These are phyloP conservation scores for Rhodotorula graminis DNA, from an alignment of 768 basidiomycete genomes.

Conservation along the genomic window DNA sequence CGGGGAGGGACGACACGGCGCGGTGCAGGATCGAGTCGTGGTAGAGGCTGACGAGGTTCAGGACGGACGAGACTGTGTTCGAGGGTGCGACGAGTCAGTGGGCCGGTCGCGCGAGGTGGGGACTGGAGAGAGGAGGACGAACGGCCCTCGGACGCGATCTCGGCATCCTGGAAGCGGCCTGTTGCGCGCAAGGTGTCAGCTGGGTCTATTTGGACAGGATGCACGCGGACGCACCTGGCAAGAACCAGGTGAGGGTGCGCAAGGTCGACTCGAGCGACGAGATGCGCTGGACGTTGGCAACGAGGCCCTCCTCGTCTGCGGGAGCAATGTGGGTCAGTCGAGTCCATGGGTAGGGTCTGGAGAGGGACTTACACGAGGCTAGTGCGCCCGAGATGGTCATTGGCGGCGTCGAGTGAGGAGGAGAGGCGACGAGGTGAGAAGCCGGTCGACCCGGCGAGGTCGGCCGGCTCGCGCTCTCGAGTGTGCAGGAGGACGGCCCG, in stretches of 20 bases:
- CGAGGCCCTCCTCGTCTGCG: slow-evolving; percentile 52
- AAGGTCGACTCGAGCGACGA: slow-evolving; percentile 81
- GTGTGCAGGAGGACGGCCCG: no score
- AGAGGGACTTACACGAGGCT: slow-evolving; percentile 1
- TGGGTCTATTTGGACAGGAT: no score
- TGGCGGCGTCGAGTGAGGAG: neutral
- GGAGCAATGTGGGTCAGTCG: neutral
- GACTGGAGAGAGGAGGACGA: slow-evolving; percentile 50
- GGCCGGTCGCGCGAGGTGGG: neutral
- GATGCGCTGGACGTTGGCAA: slow-evolving; percentile 79
- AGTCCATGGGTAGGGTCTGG: neutral
- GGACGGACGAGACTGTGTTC: slow-evolving; percentile 70
- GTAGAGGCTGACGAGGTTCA: slow-evolving; percentile 85
- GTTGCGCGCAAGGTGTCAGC: neutral
- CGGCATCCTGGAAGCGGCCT: slow-evolving; percentile 94
- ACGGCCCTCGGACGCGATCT: slow-evolving; percentile 90
- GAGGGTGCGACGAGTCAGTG: neutral
- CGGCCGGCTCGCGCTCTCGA: no score
- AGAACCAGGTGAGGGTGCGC: slow-evolving; percentile 86
- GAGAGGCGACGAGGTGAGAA: neutral
- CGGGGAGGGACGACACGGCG: slow-evolving; percentile 52
- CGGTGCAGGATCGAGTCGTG: slow-evolving; percentile 92
- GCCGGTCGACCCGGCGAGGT: no score
- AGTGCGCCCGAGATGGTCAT: slow-evolving; percentile 14
- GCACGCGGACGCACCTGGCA: slow-evolving; percentile 53